Conservation (phyloP, 2,329 filamentous ascomycete genomes). For the Penicillium sp. region DNA sequence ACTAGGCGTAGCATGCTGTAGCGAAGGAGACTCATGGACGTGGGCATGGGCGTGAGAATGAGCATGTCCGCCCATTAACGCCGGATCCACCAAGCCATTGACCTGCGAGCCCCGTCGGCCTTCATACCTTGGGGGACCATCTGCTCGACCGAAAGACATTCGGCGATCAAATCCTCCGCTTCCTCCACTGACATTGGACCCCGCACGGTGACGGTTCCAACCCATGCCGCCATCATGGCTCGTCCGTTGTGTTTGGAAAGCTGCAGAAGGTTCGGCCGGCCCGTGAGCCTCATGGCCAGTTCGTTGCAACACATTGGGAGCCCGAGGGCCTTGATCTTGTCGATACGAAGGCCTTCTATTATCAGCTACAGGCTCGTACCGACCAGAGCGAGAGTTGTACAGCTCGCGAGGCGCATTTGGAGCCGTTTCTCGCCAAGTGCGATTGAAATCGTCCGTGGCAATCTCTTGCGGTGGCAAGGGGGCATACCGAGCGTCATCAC, state of each 20-base stretch:
- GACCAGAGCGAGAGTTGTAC: constrained; percentile 91
- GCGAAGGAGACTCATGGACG: constrained; percentile 27
- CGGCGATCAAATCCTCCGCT: constrained; percentile 69
- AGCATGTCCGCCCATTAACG: constrained; percentile 20
- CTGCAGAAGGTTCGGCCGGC: constrained; percentile 78
- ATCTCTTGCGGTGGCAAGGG: constrained; percentile 71
- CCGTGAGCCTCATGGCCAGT: constrained; percentile 60
- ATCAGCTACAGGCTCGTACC: constrained; percentile 84
- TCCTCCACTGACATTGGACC: constrained; percentile 86
- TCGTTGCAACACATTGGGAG: constrained; percentile 77
- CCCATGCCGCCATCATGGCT: constrained; percentile 57
- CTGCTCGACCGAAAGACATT: constrained; percentile 54
- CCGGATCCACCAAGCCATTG: constrained; percentile 35
- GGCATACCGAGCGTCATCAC: constrained; percentile 54
- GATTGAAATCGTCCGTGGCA: constrained; percentile 87
- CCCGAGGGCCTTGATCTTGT: constrained; percentile 64
- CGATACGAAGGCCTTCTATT: constrained; percentile 67
- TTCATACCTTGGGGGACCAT: constrained; percentile 42
- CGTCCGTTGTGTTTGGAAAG: constrained; percentile 76
- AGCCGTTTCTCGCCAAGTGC: constrained; percentile 74
- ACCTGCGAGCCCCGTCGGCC: constrained; percentile 39
- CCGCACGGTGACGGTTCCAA: constrained; percentile 75
- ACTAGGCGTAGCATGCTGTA: constrained; percentile 26
- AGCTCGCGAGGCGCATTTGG: constrained; percentile 68
- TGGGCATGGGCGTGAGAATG: constrained; percentile 21